These are phyloP conservation scores for Xylaria nigripes DNA, from an alignment of 495 filamentous ascomycete species.

Conservation along the genomic window DNA sequence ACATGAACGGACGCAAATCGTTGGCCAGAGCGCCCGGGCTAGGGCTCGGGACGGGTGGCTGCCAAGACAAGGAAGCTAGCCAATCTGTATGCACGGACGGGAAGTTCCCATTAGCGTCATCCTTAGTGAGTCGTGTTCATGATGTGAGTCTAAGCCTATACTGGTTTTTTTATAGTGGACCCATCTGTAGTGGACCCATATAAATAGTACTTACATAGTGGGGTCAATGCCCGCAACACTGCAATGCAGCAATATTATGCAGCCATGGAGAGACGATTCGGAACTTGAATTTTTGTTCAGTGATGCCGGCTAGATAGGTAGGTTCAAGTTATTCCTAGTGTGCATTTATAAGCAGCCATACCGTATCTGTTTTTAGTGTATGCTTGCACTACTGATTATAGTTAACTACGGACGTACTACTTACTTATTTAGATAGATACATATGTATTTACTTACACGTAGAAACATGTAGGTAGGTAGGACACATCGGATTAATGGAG, in stretches of 20 bases:
- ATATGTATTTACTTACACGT: too few relatives aligned
- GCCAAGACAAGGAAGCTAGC: conserved; percentile 13
- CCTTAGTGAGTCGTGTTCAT: conserved; percentile 4
- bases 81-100: conserved; percentile 24
- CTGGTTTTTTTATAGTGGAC: neutral
- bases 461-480: neutral
- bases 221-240: conserved; percentile 10
- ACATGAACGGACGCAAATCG: conserved; percentile 17
- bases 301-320: too few relatives aligned
- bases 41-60: conserved; percentile 19
- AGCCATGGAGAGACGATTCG: conserved; percentile 6
- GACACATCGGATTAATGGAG: neutral
- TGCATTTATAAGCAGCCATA: too few relatives aligned
- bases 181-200: neutral
- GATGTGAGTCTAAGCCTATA: neutral
- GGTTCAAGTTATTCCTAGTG: too few relatives aligned
- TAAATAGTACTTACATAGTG: too few relatives aligned
- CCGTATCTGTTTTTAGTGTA: too few relatives aligned
- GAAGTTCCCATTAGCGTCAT: conserved; percentile 27
- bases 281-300: too few relatives aligned
- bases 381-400: too few relatives aligned
- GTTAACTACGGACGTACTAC: too few relatives aligned
- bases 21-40: conserved; percentile 25
- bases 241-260: conserved; percentile 14
- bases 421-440: too few relatives aligned